Evolutionary conservation across 768 basidiomycete species (phyloP), one percentile per base, ranked within the genome.

Genomic region (Termitomyces sp.): DNA sequence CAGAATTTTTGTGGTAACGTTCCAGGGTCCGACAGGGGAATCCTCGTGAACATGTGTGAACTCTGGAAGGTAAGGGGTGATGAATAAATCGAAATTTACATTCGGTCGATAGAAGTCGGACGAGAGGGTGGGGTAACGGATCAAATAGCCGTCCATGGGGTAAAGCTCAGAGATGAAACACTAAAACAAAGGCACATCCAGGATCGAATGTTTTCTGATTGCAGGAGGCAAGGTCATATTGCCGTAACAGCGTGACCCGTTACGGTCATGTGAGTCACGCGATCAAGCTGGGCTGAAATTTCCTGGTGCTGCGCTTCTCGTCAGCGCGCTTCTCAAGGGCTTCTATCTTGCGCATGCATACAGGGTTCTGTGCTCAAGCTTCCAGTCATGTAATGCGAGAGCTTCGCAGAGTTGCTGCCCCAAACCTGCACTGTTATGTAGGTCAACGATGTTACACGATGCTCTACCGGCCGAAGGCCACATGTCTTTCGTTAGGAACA

Each of bases 261-360:
- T 36, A 63, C 54, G 51, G 57, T 65, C 62, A 62, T 60, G 58
- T 57, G 61, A 54, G 58, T 63, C 61, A 62, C 61, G 64, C 58
- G 63, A 58, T 52, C 54, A 27, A 24, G 15, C 31, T 30, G 27
- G 39, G 31, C 8, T 53, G 61, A 59, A 63, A 45, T 62, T 62
- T 61, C 61, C 58, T 58, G 22, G 24, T 13, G 11, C 41, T 42
- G 24, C 31, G 59, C 54, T 56, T 64, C 57, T 61, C 44, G 46
- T 58, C 55, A 57, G 27, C 52, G 51, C 54, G 62, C 62, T 62
- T 65, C 59, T 55, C 18, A 64, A 63, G 61, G 66, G 67, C 61
- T 68, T 58, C 39, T 52, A 59, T 66, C 63, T 54, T 67, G 76
- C 75, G 76, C 70, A 79, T 79, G 78, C 73, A 77, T 77, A 77